Percentiles rank a stretch among this genome's conserved stretches.
Evolutionary conservation across 2,329 filamentous ascomycete species (phyloP).

Genomic region (Colletotrichum destructivum): DNA sequence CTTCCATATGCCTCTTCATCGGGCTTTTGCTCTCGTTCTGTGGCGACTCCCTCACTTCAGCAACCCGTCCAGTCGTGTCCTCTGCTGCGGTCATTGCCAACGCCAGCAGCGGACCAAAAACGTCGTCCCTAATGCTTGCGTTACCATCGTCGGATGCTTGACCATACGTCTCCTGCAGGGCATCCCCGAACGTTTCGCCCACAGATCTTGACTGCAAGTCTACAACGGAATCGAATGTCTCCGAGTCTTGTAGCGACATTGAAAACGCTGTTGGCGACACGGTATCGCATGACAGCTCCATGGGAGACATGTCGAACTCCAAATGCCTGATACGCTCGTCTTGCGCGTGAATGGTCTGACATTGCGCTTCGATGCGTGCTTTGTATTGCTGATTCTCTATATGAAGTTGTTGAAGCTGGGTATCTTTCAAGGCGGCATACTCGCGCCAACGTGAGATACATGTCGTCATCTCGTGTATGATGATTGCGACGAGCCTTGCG

Average conservation of each 20-base stretch:
- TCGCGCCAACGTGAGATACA: slow-evolving; percentile 11
- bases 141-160: not conserved
- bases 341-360: slow-evolving; percentile 16
- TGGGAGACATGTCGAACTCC: slow-evolving; percentile 19
- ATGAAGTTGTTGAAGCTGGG: slow-evolving; percentile 12
- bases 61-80: not conserved
- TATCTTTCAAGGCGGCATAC: slow-evolving; percentile 13
- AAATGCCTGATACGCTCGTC: slow-evolving; percentile 3
- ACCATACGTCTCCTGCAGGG: not conserved
- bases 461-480: slow-evolving; percentile 12
- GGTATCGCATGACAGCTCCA: slow-evolving; percentile 8
- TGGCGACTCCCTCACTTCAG: not conserved
- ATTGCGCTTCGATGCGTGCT: slow-evolving; percentile 8
- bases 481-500: slow-evolving; percentile 9
- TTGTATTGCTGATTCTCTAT: not conserved
- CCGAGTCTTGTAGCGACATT: slow-evolving; percentile 4
- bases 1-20: slow-evolving; percentile 12
- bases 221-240: slow-evolving; percentile 3
- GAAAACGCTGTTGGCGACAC: slow-evolving; percentile 13
- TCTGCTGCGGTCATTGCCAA: slow-evolving; percentile 7
- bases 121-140: not conserved
- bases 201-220: not conserved
- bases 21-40: slow-evolving; percentile 1
- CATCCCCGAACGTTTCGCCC: not conserved
- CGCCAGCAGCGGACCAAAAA: slow-evolving; percentile 15